phyloP scores from a whole-genome alignment of 2,329 filamentous ascomycete genomes.

The Immersiporthe knoxdaviesiana region DNA sequence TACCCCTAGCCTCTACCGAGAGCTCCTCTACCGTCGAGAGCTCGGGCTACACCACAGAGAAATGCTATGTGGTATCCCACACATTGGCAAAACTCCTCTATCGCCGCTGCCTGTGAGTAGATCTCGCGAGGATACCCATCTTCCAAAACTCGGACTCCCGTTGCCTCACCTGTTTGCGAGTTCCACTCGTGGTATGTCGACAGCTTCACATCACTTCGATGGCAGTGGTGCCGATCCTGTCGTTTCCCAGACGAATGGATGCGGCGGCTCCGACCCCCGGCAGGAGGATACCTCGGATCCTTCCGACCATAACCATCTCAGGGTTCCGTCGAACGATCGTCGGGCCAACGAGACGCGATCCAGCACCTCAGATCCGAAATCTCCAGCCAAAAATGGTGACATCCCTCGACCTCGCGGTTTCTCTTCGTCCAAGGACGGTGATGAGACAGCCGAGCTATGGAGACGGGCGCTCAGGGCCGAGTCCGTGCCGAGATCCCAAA shows the following conservation, averaged over 20 bases:
- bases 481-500: conserved; percentile 22
- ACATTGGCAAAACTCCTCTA: conserved; percentile 36
- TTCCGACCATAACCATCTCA: conserved; percentile 11
- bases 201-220: conserved; percentile 31
- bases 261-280: background rate
- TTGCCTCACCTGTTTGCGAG: conserved; percentile 42
- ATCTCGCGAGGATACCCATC: conserved; percentile 39
- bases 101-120: conserved; percentile 41
- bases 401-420: conserved; percentile 22
- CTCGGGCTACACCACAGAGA: conserved; percentile 44
- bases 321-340: conserved; percentile 9
- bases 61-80: conserved; percentile 45
- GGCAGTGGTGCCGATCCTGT: conserved; percentile 14
- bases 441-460: conserved; percentile 29
- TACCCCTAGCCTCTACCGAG: conserved; percentile 40
- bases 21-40: conserved; percentile 42
- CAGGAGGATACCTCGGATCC: background rate
- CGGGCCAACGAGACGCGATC: background rate
- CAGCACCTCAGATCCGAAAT: background rate
- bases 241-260: conserved; percentile 3
- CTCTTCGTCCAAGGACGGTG: conserved; percentile 26
- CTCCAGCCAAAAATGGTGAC: background rate
- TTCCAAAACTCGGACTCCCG: conserved; percentile 36
- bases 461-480: conserved; percentile 30
- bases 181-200: conserved; percentile 37